Evolutionary conservation across 202 grass and related monocot species (phyloP).

Genomic region (Cymbopogon flexuosus): DNA sequence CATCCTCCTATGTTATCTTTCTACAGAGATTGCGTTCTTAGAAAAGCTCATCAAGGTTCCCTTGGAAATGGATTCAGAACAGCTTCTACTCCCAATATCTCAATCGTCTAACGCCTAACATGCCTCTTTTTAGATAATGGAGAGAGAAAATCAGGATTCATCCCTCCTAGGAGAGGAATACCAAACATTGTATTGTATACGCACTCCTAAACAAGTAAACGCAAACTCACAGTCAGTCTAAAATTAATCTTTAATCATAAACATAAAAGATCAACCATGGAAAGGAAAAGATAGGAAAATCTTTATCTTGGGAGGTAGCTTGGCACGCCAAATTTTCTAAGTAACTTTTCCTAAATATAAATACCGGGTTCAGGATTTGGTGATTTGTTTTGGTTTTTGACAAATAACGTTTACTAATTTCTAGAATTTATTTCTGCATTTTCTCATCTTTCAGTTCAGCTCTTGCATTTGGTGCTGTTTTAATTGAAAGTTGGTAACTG

Average conservation of each 20-base stretch:
- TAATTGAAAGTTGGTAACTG: background rate
- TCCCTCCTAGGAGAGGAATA: background rate
- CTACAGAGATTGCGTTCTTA: background rate
- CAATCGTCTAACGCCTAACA: background rate
- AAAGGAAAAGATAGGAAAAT: background rate
- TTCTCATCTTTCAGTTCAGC: background rate
- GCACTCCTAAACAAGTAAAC: too few species aligned
- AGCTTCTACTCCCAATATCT: background rate
- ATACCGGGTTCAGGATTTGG: conserved; percentile 13
- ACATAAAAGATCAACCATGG: too few species aligned
- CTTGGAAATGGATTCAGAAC: conserved; percentile 17
- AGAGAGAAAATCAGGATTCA: background rate
- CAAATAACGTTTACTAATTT: background rate
- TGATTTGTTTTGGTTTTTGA: background rate
- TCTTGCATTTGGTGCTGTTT: background rate
- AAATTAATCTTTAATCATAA: too few species aligned
- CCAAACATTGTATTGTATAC: too few species aligned
- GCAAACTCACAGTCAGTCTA: too few species aligned
- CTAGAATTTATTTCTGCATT: background rate
- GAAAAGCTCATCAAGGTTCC: conserved; percentile 15
- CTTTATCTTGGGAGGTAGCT: background rate
- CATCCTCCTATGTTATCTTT: conserved; percentile 29
- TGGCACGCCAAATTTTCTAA: background rate
- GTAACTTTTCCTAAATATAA: background rate
- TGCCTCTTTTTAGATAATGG: background rate